Evolutionary conservation across 345 rosid species (phyloP).

Genomic region (Melastoma malabathricum): DNA sequence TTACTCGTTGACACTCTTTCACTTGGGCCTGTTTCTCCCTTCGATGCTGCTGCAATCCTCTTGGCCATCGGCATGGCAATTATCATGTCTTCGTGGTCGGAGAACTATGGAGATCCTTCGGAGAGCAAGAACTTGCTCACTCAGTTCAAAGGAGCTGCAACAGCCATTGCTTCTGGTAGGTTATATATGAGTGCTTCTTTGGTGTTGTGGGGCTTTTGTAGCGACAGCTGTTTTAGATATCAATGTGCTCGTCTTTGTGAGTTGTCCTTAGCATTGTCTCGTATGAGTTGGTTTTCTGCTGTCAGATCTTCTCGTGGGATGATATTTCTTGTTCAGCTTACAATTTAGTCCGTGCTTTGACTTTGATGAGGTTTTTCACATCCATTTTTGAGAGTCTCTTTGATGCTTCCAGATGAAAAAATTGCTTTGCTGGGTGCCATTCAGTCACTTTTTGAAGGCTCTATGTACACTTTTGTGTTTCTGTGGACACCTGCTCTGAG

Average conservation of each 20-base stretch:
- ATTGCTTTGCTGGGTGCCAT: conserved; percentile 92
- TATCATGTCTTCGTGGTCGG: conserved; percentile 72
- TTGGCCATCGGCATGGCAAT: conserved; percentile 86
- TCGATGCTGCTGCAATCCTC: conserved; percentile 91
- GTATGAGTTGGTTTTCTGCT: no score
- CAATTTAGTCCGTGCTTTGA: no score
- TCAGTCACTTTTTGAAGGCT: conserved; percentile 93
- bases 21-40: conserved; percentile 98
- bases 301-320: neutral
- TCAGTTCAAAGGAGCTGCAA: conserved; percentile 87
- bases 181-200: neutral
- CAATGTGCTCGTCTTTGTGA: no score
- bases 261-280: no score
- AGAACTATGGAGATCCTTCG: conserved; percentile 84
- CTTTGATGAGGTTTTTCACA: neutral
- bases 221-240: no score
- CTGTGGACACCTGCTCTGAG: conserved; percentile 96
- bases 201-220: no score
- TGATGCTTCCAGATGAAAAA: conserved; percentile 57
- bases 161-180: conserved; percentile 90
- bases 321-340: neutral
- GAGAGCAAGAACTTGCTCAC: conserved; percentile 79
- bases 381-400: conserved; percentile 10
- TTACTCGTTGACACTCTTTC: conserved; percentile 60
- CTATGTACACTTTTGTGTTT: conserved; percentile 97